Conservation (phyloP, 164 flowering plant genomes). For the Nymphaea thermarum region DNA sequence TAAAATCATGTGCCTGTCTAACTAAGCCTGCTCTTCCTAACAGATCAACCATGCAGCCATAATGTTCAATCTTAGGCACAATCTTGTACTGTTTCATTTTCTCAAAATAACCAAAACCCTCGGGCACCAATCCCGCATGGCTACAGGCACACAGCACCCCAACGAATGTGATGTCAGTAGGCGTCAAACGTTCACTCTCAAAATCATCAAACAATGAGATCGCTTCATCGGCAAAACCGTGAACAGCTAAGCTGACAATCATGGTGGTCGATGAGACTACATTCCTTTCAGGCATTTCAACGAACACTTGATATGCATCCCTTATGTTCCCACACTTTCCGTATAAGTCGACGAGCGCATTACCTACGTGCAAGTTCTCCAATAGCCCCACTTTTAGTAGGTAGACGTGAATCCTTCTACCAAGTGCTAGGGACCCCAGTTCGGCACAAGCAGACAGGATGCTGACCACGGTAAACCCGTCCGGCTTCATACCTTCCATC, state of each 20-base stretch:
- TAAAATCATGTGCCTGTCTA: constrained; percentile 16
- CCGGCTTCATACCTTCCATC: constrained; percentile 15
- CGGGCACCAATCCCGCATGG: constrained; percentile 25
- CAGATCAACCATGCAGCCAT: constrained; percentile 31
- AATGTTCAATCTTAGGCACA: constrained; percentile 25
- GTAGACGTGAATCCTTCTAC: constrained; percentile 22
- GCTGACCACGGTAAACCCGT: constrained; percentile 28
- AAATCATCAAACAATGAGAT: constrained; percentile 15
- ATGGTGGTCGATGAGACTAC: constrained; percentile 28
- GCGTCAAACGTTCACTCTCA: constrained; percentile 13
- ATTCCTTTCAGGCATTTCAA: constrained; percentile 18
- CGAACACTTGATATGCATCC: constrained; percentile 17
- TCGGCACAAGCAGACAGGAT: constrained; percentile 24
- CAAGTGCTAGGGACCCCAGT: constrained; percentile 24
- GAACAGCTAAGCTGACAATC: constrained; percentile 27
- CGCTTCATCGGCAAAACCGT: constrained; percentile 22
- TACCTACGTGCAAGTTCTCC: constrained; percentile 20
- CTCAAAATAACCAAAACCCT: constrained; percentile 20
- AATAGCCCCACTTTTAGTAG: constrained; percentile 19
- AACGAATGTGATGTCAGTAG: constrained; percentile 26
- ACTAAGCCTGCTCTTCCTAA: constrained; percentile 26
- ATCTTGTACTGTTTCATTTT: constrained; percentile 22
- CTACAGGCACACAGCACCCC: constrained; percentile 29
- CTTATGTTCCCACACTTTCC: constrained; percentile 24
- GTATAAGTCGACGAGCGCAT: constrained; percentile 20